Base-by-base conservation (phyloP, 306 rosid species). In the Elaeagnus macrophylla region DNA sequence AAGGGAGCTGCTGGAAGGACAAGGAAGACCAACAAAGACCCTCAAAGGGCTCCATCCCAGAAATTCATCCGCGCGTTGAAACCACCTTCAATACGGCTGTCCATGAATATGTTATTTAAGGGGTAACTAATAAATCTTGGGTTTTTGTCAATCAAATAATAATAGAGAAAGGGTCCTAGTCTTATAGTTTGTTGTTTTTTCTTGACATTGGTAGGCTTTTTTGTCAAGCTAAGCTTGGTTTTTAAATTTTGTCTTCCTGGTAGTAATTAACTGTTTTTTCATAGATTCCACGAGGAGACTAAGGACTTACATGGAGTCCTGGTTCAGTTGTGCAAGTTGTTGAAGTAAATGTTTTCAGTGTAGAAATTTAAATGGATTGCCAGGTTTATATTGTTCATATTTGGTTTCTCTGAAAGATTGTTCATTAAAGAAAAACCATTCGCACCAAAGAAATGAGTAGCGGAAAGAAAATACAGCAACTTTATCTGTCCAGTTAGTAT, bases 11-110 rank as follows among this genome's bases (percentile, higher is more conserved):
- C 75, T 15, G 85, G 75, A 13, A 73, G 79, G 53, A 64, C 72
- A 59, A 75, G 66, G 60, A 83, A 69, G 77, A 60, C 68, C 25
- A 68, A 67, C 14, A 77, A 71, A 69, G 68, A 77, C 49, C 72
- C 82, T 16, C 69, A 56, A n/a, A 42, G 40, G 69, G 75, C 81
- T 13, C 81, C 97, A 12, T 73, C 97, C 9, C 81, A 77, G 70
- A 89, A 73, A 65, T 62, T 85, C 54, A 71, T 83, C 60, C 83
- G 81, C 48, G 78, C 80, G 25, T 74, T 89, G 62, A 89, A 85
- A 70, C 93, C 88, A 12, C 76, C 89, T 39, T 75, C 86, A 5
- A 60, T 82, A 35, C 86, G 86, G 68, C 69, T 79, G 51, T 80
- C 86, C 6, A 67, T 76, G 67, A 72, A 68, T 77, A 64, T 75